These are phyloP conservation scores for Aspergillus carlsbadensis DNA, from an alignment of 495 filamentous ascomycete species.

Conservation along the genomic window DNA sequence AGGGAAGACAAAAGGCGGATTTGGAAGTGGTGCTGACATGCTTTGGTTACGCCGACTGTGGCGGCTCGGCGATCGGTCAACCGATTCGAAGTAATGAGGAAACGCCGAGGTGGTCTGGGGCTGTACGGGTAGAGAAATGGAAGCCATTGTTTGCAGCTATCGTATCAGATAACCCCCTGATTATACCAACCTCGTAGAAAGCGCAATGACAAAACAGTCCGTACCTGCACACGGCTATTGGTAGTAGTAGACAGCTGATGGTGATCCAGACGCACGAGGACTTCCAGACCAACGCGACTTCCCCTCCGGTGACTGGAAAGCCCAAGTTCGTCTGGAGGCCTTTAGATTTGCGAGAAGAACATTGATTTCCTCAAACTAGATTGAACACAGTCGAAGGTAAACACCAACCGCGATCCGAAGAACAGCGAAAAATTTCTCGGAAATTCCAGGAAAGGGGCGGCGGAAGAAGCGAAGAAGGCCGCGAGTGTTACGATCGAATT, in stretches of 20 bases:
- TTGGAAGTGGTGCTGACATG: slow-evolving; percentile 55
- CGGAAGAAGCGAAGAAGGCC: background rate
- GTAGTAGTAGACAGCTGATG: slow-evolving; percentile 20
- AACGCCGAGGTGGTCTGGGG: slow-evolving; percentile 29
- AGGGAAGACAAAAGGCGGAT: slow-evolving; percentile 73
- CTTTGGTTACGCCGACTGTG: slow-evolving; percentile 29
- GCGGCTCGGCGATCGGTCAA: slow-evolving; percentile 16
- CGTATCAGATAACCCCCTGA: slow-evolving; percentile 13
- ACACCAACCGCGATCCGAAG: background rate
- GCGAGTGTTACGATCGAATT: background rate
- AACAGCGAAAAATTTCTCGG: background rate
- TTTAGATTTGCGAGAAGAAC: slow-evolving; percentile 31
- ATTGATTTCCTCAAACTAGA: slow-evolving; percentile 39
- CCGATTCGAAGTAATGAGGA: slow-evolving; percentile 34
- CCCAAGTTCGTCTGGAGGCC: slow-evolving; percentile 45
- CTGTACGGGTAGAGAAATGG: slow-evolving; percentile 42
- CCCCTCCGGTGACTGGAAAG: slow-evolving; percentile 33
- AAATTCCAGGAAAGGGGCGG: background rate
- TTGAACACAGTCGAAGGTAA: slow-evolving; percentile 20
- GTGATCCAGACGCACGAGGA: slow-evolving; percentile 38
- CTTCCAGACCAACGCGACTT: slow-evolving; percentile 45
- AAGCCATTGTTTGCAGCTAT: slow-evolving; percentile 36
- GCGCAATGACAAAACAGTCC: slow-evolving; percentile 11
- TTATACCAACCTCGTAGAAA: slow-evolving; percentile 14
- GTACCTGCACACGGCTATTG: background rate